phyloP scores from a whole-genome alignment of 1,284 basidiomycete species.

The Thecaphora thlaspeos region DNA sequence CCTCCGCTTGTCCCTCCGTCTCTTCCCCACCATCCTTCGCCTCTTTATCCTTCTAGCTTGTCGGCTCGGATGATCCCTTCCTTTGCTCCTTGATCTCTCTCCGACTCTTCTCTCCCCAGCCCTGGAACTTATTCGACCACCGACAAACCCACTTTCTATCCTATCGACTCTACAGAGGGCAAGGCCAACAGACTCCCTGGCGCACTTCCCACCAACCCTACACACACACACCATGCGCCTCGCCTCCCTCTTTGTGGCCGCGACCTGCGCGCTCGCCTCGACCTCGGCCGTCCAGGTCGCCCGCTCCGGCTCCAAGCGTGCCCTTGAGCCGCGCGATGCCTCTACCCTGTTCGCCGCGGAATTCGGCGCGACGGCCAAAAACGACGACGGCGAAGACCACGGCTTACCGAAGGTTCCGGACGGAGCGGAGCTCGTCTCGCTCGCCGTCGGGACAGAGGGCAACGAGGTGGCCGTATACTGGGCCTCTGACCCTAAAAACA shows the following conservation, averaged over 20 bases:
- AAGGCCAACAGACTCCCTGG: too few relatives aligned
- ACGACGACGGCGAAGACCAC: constrained; percentile 33
- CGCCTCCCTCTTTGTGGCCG: background rate
- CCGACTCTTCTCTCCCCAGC: too few relatives aligned
- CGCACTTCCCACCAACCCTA: too few relatives aligned
- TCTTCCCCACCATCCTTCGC: too few relatives aligned
- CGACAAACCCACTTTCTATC: too few relatives aligned
- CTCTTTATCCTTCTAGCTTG: too few relatives aligned
- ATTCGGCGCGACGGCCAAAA: constrained; percentile 6
- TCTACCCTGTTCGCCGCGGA: constrained; percentile 19
- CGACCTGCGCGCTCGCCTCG: constrained; percentile 1
- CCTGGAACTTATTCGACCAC: too few relatives aligned
- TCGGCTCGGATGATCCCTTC: too few relatives aligned
- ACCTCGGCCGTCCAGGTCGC: constrained; percentile 8
- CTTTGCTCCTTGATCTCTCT: too few relatives aligned
- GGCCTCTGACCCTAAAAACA: constrained; percentile 20
- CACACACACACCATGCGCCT: constrained; percentile 6
- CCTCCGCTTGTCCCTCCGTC: too few relatives aligned
- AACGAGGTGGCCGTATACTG: constrained; percentile 41
- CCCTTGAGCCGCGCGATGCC: constrained; percentile 19
- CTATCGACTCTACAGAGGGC: too few relatives aligned
- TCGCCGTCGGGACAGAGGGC: constrained; percentile 23
- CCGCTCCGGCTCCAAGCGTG: background rate
- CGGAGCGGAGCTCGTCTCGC: constrained; percentile 27
- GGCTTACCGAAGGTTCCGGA: constrained; percentile 21